A percentile compares a stretch with the other conserved stretches of the same genome.
Evolutionary conservation across 371 early-diverging fungal genomes (phyloP).

Genomic region (Lichtheimia ramosa): DNA sequence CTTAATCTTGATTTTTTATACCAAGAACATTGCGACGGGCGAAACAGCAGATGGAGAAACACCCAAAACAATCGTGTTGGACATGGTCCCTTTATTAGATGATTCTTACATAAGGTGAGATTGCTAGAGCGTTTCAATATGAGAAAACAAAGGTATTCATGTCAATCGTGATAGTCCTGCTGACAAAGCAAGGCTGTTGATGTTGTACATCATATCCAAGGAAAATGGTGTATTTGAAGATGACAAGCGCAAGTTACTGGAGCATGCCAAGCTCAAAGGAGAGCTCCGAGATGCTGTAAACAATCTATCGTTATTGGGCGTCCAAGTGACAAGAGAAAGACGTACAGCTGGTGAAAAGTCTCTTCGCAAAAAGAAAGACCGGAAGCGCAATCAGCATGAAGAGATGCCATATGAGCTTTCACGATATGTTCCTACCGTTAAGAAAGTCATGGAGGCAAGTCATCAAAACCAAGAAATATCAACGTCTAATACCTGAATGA

Average conservation of each 20-base stretch:
- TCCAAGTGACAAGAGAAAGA: constrained; percentile 43
- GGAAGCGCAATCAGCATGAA: constrained; percentile 31
- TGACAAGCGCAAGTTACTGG: constrained; percentile 72
- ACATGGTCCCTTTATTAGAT: constrained; percentile 86
- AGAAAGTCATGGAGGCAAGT: constrained; percentile 51
- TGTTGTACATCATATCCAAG: constrained; percentile 80
- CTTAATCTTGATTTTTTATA: background rate
- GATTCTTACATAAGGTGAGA: constrained; percentile 54
- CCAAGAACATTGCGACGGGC: constrained; percentile 86
- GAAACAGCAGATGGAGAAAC: constrained; percentile 82
- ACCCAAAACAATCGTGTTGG: constrained; percentile 78
- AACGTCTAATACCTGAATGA: background rate
- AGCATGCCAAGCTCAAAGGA: constrained; percentile 70
- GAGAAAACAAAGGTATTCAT: too few species aligned
- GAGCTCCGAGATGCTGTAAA: constrained; percentile 73
- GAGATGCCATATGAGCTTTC: constrained; percentile 67
- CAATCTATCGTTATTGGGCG: constrained; percentile 73
- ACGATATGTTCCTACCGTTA: constrained; percentile 66
- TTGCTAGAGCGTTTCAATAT: background rate
- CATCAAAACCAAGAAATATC: background rate
- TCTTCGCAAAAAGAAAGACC: constrained; percentile 23
- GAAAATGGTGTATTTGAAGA: constrained; percentile 68
- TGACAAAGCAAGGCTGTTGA: constrained; percentile 87
- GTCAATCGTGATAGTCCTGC: constrained; percentile 28
- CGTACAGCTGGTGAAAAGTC: constrained; percentile 30